phyloP scores from a whole-genome alignment of 2,329 filamentous ascomycete species.

The Venturia nashicola region DNA sequence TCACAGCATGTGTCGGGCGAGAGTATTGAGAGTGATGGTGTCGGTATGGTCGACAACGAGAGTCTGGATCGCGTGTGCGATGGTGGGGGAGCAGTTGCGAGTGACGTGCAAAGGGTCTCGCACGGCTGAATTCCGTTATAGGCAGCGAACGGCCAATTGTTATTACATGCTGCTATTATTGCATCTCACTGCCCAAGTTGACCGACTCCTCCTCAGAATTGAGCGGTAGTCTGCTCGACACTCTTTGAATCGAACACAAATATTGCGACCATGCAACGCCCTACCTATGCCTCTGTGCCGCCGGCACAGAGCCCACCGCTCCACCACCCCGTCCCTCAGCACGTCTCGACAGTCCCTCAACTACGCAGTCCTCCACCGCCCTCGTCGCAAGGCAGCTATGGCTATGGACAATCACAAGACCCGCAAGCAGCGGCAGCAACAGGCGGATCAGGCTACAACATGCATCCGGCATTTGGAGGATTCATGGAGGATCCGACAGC shows the following conservation, averaged over 20 bases:
- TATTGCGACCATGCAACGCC: conserved; percentile 62
- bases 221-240: too few relatives aligned
- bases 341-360: conserved; percentile 95
- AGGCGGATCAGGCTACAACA: conserved; percentile 22
- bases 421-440: conserved; percentile 41
- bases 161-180: too few relatives aligned
- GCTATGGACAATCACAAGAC: conserved; percentile 57
- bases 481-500: conserved; percentile 95
- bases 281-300: conserved; percentile 63
- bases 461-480: conserved; percentile 57
- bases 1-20: conserved; percentile 7
- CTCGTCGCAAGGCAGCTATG: conserved; percentile 52
- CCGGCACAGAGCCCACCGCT: conserved; percentile 74
- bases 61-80: too few relatives aligned
- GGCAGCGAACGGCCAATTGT: too few relatives aligned
- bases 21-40: neutral
- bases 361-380: conserved; percentile 88
- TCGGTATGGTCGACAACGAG: too few relatives aligned
- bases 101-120: too few relatives aligned
- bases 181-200: neutral
- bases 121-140: too few relatives aligned
- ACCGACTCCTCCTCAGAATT: too few relatives aligned
- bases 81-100: too few relatives aligned
- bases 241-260: neutral
- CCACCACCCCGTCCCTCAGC: conserved; percentile 94